Evolutionary conservation across 352 stramenopile genomes (phyloP).

Genomic region (Phytopythium mirpurense): DNA sequence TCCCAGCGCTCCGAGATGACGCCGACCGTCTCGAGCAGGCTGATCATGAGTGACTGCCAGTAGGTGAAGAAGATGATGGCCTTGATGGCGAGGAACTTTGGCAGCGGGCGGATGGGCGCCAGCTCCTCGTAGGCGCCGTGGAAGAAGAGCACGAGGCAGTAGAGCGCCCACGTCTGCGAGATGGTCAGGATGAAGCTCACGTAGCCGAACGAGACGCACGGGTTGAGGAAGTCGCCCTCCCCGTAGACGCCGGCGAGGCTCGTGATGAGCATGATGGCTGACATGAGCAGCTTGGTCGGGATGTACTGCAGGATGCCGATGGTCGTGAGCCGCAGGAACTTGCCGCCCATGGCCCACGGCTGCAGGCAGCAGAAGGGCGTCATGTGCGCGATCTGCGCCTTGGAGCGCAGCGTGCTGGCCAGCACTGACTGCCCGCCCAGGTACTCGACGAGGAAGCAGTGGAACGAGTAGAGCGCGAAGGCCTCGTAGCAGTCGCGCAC

Average conservation of each 20-base stretch:
- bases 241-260: slow-evolving; percentile 84
- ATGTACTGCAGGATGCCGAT: slow-evolving; percentile 94
- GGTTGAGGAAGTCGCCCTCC: slow-evolving; percentile 85
- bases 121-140: slow-evolving; percentile 88
- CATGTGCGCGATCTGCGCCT: slow-evolving; percentile 76
- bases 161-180: slow-evolving; percentile 91
- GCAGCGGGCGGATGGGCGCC: slow-evolving; percentile 82
- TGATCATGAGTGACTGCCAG: slow-evolving; percentile 92
- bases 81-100: slow-evolving; percentile 95
- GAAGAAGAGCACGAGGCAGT: slow-evolving; percentile 94
- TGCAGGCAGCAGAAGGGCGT: slow-evolving; percentile 85
- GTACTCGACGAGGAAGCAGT: slow-evolving; percentile 91
- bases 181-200: slow-evolving; percentile 88
- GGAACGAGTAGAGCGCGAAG: slow-evolving; percentile 92
- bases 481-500: slow-evolving; percentile 92
- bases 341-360: slow-evolving; percentile 89
- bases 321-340: slow-evolving; percentile 91
- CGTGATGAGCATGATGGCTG: slow-evolving; percentile 84
- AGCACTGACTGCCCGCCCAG: slow-evolving; percentile 81
- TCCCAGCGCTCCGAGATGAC: slow-evolving; percentile 83
- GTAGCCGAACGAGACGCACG: slow-evolving; percentile 82
- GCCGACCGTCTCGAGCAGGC: slow-evolving; percentile 79
- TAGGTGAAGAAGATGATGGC: slow-evolving; percentile 95
- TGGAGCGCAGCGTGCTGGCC: slow-evolving; percentile 79
- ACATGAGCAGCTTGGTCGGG: slow-evolving; percentile 84